These are phyloP conservation scores for Leptosphaerulina australis DNA, from an alignment of 2,329 filamentous ascomycete genomes.

Conservation along the genomic window DNA sequence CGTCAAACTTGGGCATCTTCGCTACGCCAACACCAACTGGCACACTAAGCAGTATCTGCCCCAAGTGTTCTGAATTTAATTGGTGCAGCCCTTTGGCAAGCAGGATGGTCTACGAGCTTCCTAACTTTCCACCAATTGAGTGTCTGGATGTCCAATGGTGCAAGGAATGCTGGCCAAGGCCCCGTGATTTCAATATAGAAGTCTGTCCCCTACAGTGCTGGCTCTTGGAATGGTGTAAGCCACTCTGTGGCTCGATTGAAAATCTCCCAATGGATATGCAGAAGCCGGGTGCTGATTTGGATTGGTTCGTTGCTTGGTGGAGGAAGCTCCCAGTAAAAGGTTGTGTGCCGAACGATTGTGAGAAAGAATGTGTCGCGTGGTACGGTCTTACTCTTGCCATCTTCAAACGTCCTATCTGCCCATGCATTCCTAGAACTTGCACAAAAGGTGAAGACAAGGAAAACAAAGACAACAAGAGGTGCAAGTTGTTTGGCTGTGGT, in stretches of 20 bases:
- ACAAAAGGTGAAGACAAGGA: conserved; percentile 18
- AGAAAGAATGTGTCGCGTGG: conserved; percentile 12
- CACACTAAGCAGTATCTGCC: neutral
- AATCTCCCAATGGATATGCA: neutral
- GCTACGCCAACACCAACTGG: neutral
- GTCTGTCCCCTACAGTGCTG: conserved; percentile 14
- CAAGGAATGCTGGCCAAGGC: neutral
- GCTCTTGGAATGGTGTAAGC: conserved; percentile 15
- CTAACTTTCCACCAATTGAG: neutral
- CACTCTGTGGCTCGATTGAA: neutral
- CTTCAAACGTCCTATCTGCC: conserved; percentile 21
- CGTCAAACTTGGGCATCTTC: too few relatives aligned
- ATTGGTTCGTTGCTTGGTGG: conserved; percentile 19
- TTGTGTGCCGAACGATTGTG: conserved; percentile 23
- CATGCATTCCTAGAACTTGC: conserved; percentile 20
- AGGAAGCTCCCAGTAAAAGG: conserved; percentile 7
- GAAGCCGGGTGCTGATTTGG: neutral
- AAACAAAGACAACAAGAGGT: conserved; percentile 20
- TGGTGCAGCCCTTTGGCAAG: neutral
- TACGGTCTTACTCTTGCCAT: conserved; percentile 7
- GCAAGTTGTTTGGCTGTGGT: conserved; percentile 29
- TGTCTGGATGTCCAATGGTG: neutral
- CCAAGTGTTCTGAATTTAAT: neutral
- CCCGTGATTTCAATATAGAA: neutral
- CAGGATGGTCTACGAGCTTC: neutral